Percentiles rank a stretch among this genome's conserved stretches.
phyloP scores from a whole-genome alignment of 345 rosid species.

The Durio zibethinus region DNA sequence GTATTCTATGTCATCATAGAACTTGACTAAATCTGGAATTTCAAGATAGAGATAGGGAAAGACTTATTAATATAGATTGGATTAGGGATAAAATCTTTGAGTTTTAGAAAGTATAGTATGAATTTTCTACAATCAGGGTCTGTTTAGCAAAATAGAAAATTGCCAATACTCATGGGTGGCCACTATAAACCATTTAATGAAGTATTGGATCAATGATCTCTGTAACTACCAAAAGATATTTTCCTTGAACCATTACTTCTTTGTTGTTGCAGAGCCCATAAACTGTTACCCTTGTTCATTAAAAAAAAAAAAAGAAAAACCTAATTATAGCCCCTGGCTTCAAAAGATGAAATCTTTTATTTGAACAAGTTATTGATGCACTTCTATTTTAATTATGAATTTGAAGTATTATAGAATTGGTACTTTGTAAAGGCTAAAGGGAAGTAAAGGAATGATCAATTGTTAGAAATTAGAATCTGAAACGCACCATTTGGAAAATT shows the following conservation, averaged over 20 bases:
- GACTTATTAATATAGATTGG: not conserved
- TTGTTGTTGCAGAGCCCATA: not conserved
- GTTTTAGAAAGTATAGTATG: not conserved
- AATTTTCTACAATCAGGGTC: not conserved
- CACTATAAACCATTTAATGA: not conserved
- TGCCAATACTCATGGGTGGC: not conserved
- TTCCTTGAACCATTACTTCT: not conserved
- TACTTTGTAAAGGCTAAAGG: not conserved
- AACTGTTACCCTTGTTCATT: not conserved
- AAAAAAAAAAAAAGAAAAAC: not conserved
- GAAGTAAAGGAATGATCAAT: not conserved
- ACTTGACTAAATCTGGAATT: not conserved
- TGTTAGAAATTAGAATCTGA: not conserved
- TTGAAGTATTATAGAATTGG: not conserved
- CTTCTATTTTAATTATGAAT: not conserved
- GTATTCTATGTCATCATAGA: not conserved
- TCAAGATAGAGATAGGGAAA: not conserved
- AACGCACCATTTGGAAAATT: not conserved
- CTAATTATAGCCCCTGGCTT: not conserved
- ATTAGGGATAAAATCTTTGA: not conserved
- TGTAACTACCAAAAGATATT: not conserved
- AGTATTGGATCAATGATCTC: not conserved
- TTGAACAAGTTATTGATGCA: not conserved
- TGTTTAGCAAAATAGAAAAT: not conserved
- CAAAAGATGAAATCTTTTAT: not conserved